Conservation (phyloP, 2,329 filamentous ascomycete genomes). For the Neonectria hederae region DNA sequence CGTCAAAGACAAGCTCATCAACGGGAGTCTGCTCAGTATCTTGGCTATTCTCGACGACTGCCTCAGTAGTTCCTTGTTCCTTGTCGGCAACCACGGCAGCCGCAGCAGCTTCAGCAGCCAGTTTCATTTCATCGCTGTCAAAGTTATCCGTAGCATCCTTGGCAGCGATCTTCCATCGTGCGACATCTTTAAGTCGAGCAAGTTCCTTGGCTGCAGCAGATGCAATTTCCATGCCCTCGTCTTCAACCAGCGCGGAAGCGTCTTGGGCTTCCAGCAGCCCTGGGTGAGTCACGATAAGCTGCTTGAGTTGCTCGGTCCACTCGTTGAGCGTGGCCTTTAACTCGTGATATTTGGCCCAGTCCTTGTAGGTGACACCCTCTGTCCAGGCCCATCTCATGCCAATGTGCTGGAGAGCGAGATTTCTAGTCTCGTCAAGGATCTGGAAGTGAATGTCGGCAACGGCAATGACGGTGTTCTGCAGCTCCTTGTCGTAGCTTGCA, state of each 20-base stretch:
- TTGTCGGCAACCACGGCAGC: constrained; percentile 34
- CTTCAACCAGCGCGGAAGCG: constrained; percentile 75
- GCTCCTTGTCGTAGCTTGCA: constrained; percentile 74
- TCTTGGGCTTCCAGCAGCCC: constrained; percentile 74
- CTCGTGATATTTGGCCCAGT: constrained; percentile 95
- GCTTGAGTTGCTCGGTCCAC: constrained; percentile 85
- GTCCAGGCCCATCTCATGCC: constrained; percentile 97
- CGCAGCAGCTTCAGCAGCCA: constrained; percentile 57
- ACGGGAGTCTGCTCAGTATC: constrained; percentile 39
- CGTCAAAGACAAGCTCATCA: constrained; percentile 43
- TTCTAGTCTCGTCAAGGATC: constrained; percentile 83
- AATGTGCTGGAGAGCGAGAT: constrained; percentile 88
- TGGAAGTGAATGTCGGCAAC: constrained; percentile 83
- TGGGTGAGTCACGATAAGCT: constrained; percentile 78
- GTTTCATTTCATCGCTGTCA: constrained; percentile 70
- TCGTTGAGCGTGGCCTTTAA: constrained; percentile 83
- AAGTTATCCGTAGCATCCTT: constrained; percentile 83
- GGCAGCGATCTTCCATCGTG: constrained; percentile 82
- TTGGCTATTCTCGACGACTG: constrained; percentile 31
- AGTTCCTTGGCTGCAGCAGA: constrained; percentile 84
- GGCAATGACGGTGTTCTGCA: constrained; percentile 72
- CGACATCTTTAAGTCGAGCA: constrained; percentile 81
- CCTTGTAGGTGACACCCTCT: constrained; percentile 94
- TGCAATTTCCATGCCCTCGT: constrained; percentile 82
- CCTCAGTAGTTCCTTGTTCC: constrained; percentile 38